A percentile compares a stretch with the other conserved stretches of the same genome.
Conservation (phyloP, 2,329 filamentous ascomycete genomes). For the Nigrospora osmanthi region DNA sequence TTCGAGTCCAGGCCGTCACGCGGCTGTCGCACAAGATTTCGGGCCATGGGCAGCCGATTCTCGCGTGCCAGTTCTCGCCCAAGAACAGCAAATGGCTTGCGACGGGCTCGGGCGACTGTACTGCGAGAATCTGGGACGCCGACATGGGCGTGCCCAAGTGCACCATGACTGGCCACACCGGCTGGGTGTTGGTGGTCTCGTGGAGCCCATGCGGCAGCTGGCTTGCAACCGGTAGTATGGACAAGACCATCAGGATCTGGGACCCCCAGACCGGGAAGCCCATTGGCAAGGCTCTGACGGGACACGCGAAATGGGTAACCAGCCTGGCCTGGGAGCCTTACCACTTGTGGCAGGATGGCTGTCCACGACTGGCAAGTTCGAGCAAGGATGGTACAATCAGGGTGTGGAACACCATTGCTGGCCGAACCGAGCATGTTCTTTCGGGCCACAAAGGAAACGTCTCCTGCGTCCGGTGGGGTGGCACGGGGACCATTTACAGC, state of each 20-base stretch:
- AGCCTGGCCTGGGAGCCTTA: conserved; percentile 90
- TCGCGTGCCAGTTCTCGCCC: conserved; percentile 80
- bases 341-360: conserved; percentile 68
- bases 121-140: conserved; percentile 88
- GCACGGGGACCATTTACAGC: conserved; percentile 77
- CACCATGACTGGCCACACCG: conserved; percentile 79
- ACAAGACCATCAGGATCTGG: conserved; percentile 87
- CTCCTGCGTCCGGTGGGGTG: conserved; percentile 90
- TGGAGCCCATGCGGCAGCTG: conserved; percentile 79
- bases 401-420: conserved; percentile 76
- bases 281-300: conserved; percentile 65
- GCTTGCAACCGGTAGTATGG: conserved; percentile 86
- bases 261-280: conserved; percentile 73
- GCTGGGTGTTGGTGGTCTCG: conserved; percentile 81
- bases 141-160: conserved; percentile 84
- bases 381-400: conserved; percentile 86
- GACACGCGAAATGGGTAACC: conserved; percentile 84
- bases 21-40: conserved; percentile 82
- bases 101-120: conserved; percentile 85
- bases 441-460: conserved; percentile 85
- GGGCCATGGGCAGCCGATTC: conserved; percentile 86
- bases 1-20: conserved; percentile 85
- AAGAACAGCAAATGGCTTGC: conserved; percentile 69
- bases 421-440: conserved; percentile 72
- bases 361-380: conserved; percentile 73